These are phyloP conservation scores for Pseudozyma pruni DNA, from an alignment of 1,284 basidiomycete genomes.

Conservation along the genomic window DNA sequence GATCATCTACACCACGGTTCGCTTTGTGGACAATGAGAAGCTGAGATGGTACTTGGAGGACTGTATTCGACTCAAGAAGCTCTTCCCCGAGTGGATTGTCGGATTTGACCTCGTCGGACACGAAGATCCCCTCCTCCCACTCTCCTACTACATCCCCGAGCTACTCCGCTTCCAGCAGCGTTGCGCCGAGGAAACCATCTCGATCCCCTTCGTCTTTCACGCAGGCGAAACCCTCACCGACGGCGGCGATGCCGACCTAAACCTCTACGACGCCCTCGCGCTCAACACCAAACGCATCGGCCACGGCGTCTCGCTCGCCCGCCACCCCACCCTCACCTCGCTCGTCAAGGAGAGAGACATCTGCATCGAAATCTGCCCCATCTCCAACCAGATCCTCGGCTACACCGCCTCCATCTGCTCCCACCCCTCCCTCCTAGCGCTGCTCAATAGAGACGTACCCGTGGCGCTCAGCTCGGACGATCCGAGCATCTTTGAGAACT, in stretches of 20 bases:
- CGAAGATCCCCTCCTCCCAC: slow-evolving; percentile 75
- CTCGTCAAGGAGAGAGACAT: slow-evolving; percentile 76
- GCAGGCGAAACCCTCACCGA: slow-evolving; percentile 82
- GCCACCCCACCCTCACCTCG: slow-evolving; percentile 78
- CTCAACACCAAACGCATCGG: slow-evolving; percentile 81
- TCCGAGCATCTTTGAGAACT: slow-evolving; percentile 79
- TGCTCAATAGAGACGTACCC: slow-evolving; percentile 77
- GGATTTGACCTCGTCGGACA: slow-evolving; percentile 84
- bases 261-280: slow-evolving; percentile 81
- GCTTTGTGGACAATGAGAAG: slow-evolving; percentile 73
- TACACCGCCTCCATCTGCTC: slow-evolving; percentile 37
- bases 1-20: slow-evolving; percentile 75
- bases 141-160: slow-evolving; percentile 76
- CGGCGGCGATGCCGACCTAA: slow-evolving; percentile 75
- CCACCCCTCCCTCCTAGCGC: slow-evolving; percentile 63
- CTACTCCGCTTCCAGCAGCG: slow-evolving; percentile 75
- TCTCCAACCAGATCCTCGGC: slow-evolving; percentile 58
- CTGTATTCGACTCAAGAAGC: slow-evolving; percentile 77
- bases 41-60: slow-evolving; percentile 78
- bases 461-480: slow-evolving; percentile 79
- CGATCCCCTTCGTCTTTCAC: slow-evolving; percentile 82
- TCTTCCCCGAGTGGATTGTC: slow-evolving; percentile 78
- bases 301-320: slow-evolving; percentile 79
- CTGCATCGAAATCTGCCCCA: slow-evolving; percentile 73
- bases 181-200: slow-evolving; percentile 73